These are phyloP conservation scores for Cystofilobasidium bisporidii DNA, from an alignment of 768 basidiomycete genomes.

Conservation along the genomic window DNA sequence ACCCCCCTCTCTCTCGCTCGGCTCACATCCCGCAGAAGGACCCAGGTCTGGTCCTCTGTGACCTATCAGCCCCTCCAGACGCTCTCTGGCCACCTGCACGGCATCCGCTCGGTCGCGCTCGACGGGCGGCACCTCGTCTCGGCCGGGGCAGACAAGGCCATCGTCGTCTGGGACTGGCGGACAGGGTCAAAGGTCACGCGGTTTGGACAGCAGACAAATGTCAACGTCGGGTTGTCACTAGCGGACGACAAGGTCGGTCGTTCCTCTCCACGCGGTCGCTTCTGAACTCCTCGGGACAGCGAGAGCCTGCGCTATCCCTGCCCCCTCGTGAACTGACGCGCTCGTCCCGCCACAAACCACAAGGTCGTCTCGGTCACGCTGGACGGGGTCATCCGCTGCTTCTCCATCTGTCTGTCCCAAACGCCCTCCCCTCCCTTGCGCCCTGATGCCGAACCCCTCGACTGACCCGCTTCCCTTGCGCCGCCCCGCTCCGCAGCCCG, in stretches of 20 bases:
- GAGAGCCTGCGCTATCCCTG: too few relatives aligned
- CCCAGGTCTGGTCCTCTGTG: slow-evolving; percentile 76
- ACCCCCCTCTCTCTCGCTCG: too few relatives aligned
- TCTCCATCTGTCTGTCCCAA: slow-evolving; percentile 65
- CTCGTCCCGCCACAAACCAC: background rate
- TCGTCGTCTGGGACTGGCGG: slow-evolving; percentile 53
- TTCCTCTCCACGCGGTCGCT: too few relatives aligned
- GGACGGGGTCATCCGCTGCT: slow-evolving; percentile 80
- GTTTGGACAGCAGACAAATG: slow-evolving; percentile 86
- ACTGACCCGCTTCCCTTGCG: background rate
- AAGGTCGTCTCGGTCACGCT: slow-evolving; percentile 83
- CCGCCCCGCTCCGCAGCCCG: slow-evolving; percentile 42
- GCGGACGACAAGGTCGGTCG: slow-evolving; percentile 48
- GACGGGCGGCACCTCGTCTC: slow-evolving; percentile 77
- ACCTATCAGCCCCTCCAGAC: slow-evolving; percentile 46
- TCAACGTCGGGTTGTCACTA: slow-evolving; percentile 81
- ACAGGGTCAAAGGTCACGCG: slow-evolving; percentile 77
- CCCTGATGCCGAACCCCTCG: background rate
- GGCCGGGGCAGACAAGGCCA: slow-evolving; percentile 60
- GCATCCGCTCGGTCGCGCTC: slow-evolving; percentile 79
- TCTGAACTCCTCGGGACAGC: background rate
- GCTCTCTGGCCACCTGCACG: slow-evolving; percentile 57
- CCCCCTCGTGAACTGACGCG: too few relatives aligned
- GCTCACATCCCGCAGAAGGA: slow-evolving; percentile 65
- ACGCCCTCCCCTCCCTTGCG: background rate